Conservation (phyloP, 257 asterid species). For the Galeopsis tetrahit region DNA sequence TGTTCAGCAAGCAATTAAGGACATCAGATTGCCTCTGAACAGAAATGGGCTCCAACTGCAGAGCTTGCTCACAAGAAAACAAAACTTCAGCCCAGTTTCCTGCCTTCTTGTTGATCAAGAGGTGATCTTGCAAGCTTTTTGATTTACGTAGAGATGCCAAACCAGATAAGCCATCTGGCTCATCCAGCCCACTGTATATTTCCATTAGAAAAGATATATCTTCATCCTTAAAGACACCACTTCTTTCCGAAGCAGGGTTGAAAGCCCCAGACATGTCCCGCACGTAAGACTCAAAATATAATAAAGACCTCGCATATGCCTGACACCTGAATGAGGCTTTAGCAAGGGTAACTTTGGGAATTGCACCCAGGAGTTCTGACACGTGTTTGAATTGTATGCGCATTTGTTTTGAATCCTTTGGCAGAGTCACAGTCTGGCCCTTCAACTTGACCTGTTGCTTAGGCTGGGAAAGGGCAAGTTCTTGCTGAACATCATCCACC, state of each 20-base stretch:
- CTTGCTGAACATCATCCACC: conserved; percentile 94
- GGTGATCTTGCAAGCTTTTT: conserved; percentile 80
- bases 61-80: conserved; percentile 95
- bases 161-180: conserved; percentile 96
- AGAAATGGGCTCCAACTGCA: conserved; percentile 90
- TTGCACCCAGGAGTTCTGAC: conserved; percentile 78
- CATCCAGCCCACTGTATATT: conserved; percentile 87
- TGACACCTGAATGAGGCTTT: conserved; percentile 96
- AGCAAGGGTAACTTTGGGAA: conserved; percentile 91
- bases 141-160: conserved; percentile 90
- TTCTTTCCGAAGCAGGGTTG: conserved; percentile 87
- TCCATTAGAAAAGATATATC: conserved; percentile 93
- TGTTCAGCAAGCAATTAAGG: conserved; percentile 89
- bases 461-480: conserved; percentile 88
- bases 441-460: conserved; percentile 59
- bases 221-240: conserved; percentile 84
- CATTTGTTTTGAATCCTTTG: conserved; percentile 58
- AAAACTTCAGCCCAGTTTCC: conserved; percentile 99
- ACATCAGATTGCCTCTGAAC: conserved; percentile 93
- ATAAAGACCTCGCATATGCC: conserved; percentile 92
- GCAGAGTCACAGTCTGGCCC: conserved; percentile 49
- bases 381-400: conserved; percentile 83
- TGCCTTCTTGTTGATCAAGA: conserved; percentile 84
- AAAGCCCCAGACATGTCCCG: conserved; percentile 86
- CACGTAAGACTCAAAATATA: conserved; percentile 89